phyloP scores from a whole-genome alignment of 1,284 basidiomycete genomes.

The Cutaneotrichosporon arboriforme region DNA sequence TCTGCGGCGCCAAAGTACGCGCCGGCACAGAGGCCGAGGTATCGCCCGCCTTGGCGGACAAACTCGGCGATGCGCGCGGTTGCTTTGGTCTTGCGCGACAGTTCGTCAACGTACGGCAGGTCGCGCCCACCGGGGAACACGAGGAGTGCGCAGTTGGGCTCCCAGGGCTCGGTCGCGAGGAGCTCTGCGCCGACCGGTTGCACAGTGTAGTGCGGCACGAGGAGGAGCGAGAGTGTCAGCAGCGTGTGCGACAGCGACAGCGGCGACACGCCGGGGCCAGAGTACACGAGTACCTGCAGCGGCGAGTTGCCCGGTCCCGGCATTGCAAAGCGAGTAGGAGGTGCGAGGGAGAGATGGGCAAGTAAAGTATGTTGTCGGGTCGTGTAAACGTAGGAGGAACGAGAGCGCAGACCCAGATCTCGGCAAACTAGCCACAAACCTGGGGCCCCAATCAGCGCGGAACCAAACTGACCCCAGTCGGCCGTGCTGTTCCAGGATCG shows the following conservation, averaged over 20 bases:
- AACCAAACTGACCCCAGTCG: too few species aligned
- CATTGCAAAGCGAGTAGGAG: constrained; percentile 19
- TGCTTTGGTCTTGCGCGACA: constrained; percentile 45
- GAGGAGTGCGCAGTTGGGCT: constrained; percentile 64
- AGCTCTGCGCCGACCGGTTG: constrained; percentile 59
- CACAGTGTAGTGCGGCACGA: constrained; percentile 70
- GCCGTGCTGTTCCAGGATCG: too few species aligned
- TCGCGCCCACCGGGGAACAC: constrained; percentile 64
- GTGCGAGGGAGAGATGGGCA: neutral
- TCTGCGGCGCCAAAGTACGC: constrained; percentile 53
- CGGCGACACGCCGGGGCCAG: constrained; percentile 62
- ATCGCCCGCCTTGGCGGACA: constrained; percentile 63
- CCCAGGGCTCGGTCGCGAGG: constrained; percentile 68
- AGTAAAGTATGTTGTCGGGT: too few species aligned
- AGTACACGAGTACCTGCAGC: constrained; percentile 67
- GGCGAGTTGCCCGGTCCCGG: constrained; percentile 36
- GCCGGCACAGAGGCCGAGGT: constrained; percentile 62
- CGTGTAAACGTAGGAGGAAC: too few species aligned
- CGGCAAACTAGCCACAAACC: too few species aligned
- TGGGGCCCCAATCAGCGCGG: too few species aligned
- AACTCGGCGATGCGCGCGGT: constrained; percentile 57
- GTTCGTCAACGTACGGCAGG: constrained; percentile 53
- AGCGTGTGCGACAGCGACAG: constrained; percentile 58
- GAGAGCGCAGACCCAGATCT: too few species aligned
- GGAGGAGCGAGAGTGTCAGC: constrained; percentile 56